Conservation (phyloP, 176 grass and related monocot species). For the Hordeum marinum region DNA sequence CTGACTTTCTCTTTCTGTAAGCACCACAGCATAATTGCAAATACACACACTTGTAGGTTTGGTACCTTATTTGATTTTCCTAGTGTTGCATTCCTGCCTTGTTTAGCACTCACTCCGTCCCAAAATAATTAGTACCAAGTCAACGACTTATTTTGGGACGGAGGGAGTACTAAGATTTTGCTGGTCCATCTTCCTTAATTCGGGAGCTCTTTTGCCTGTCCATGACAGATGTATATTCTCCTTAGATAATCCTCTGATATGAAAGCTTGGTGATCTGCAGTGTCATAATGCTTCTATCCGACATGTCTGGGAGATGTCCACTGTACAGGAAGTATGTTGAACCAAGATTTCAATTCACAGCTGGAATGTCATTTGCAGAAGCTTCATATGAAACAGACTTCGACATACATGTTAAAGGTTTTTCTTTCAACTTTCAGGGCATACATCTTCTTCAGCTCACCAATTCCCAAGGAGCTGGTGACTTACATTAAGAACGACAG, state of each 20-base stretch:
- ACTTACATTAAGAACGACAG: conserved; percentile 90
- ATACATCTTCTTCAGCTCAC: conserved; percentile 93
- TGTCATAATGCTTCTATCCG: conserved; percentile 91
- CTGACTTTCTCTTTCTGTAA: neutral
- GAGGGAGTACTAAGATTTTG: neutral
- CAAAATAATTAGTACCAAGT: no score
- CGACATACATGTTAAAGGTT: no score
- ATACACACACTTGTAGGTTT: neutral
- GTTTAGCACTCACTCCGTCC: no score
- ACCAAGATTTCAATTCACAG: neutral
- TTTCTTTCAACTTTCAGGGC: conserved; percentile 53
- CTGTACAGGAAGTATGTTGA: conserved; percentile 85
- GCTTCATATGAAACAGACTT: neutral
- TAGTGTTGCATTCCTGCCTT: neutral
- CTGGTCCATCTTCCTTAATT: neutral
- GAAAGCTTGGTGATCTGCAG: conserved; percentile 45
- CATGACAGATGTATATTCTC: neutral
- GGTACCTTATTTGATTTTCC: neutral
- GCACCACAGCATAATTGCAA: neutral
- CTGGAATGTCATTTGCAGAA: conserved; percentile 20
- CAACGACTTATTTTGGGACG: no score
- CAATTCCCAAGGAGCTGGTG: conserved; percentile 79
- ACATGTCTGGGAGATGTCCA: conserved; percentile 98
- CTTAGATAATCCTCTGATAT: conserved; percentile 22
- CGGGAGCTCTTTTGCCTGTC: neutral